A percentile compares a stretch with the other conserved stretches of the same genome.
Conservation (phyloP, 208 protist species). For the Jaenimonas drosophilae region DNA sequence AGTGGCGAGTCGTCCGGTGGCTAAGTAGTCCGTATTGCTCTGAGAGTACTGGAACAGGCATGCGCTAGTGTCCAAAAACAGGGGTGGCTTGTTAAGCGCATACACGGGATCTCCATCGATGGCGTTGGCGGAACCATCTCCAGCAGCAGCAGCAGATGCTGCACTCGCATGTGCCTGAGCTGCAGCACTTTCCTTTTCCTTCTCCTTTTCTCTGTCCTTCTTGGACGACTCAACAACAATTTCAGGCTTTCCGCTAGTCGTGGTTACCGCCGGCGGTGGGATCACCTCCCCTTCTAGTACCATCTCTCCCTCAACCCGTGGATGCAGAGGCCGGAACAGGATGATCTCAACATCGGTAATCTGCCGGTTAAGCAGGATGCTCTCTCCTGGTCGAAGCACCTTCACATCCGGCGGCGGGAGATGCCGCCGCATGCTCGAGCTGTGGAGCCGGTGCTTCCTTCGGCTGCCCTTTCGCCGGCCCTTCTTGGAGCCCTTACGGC, state of each 20-base stretch:
- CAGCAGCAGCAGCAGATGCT: neutral
- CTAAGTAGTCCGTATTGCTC: conserved; percentile 59
- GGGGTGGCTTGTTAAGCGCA: no score
- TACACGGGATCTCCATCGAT: no score
- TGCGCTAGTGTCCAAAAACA: conserved; percentile 73
- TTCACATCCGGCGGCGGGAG: neutral
- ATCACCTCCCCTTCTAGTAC: no score
- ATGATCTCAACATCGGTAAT: conserved; percentile 60
- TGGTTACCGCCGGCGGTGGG: neutral
- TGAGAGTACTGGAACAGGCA: conserved; percentile 56
- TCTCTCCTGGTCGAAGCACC: conserved; percentile 53
- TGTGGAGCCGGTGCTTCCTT: neutral
- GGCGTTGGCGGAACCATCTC: neutral
- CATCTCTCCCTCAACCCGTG: conserved; percentile 16
- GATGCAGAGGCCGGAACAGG: conserved; percentile 54
- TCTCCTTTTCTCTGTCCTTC: neutral
- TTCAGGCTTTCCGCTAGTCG: neutral
- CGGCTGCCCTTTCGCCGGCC: neutral
- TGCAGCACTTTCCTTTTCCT: no score
- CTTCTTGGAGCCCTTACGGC: neutral
- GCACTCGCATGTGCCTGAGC: neutral
- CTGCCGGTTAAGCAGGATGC: conserved; percentile 35
- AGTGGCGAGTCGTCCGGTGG: conserved; percentile 38
- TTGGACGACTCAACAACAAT: neutral
- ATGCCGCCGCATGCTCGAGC: no score